Evolutionary conservation across 1,284 basidiomycete species (phyloP), one percentile per base, ranked within the genome.

Genomic region (Sanghuangporus sanghuang): DNA sequence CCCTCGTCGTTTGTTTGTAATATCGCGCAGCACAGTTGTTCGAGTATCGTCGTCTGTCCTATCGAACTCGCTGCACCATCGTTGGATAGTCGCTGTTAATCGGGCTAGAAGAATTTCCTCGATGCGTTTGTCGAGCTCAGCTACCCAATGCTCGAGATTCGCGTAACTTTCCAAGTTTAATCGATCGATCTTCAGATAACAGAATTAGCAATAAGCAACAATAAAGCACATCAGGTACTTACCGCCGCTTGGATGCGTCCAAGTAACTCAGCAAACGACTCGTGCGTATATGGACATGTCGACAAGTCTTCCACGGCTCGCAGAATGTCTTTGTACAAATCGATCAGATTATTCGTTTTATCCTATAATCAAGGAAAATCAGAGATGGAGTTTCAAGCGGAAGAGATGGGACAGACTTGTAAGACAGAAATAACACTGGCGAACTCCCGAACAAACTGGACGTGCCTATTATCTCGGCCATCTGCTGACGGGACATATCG

Each of bases 91-190:
- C 39, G 89, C 83, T 3, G 81, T 80, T 35, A 99, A 76, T 11
- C 97, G 85, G 64, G 86, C 84, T n/a, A 91, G 77, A 0, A 99
- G 79, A 50, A 94, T 92, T 1, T 75, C 78, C 71, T 98, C 95
- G 71, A 98, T 95, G 66, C 88, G 85, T 68, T 85, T 83, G 73
- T 98, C 96, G 9, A 99, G 83, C 61, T 92, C 87, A 0, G 88
- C 85, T 0, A 98, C 94, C 96, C 96, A 99, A 59, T 93, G 85
- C 65, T 98, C 95, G n/a, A 99, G 84, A 71, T 99, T 99, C 6
- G 95, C 93, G 71, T 96, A 99, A 9, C 96, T 96, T 72, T 98
- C 95, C 67, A 99, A 77, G 72, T 98, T 98, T 68, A 99, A 82
- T 59, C 90, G 86, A 76, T 99, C 97, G 67, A 98, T 94, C 87